A percentile compares a stretch with the other conserved stretches of the same genome.
These are phyloP conservation scores for Cicer chorassanicum DNA, from an alignment of 306 rosid genomes.

Conservation along the genomic window DNA sequence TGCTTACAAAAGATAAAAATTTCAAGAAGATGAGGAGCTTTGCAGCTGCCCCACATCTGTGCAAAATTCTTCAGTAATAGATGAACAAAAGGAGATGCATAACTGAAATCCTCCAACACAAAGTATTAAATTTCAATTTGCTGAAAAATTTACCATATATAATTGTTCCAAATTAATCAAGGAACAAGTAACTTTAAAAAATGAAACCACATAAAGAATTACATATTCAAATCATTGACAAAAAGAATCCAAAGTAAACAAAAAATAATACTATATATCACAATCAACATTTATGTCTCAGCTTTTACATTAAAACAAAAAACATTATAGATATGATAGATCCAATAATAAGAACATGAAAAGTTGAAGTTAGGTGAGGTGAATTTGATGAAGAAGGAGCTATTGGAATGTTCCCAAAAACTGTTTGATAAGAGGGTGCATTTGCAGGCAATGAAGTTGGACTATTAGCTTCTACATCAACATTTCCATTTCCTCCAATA, in stretches of 20 bases:
- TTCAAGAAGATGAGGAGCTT: no score
- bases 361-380: constrained; percentile 31
- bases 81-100: constrained; percentile 19
- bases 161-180: constrained; percentile 23
- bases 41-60: constrained; percentile 3
- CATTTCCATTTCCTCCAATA: constrained; percentile 47
- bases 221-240: constrained; percentile 25
- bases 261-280: background rate
- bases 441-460: constrained; percentile 59
- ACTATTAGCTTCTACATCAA: constrained; percentile 47
- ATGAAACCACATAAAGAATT: constrained; percentile 12
- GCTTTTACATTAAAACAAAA: constrained; percentile 44
- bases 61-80: background rate
- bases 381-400: constrained; percentile 55
- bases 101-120: constrained; percentile 12
- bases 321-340: constrained; percentile 35
- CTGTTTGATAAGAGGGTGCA: constrained; percentile 80
- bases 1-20: no score
- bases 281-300: background rate
- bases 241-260: constrained; percentile 28
- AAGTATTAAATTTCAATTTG: constrained; percentile 20
- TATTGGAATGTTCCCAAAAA: constrained; percentile 75
- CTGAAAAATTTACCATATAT: constrained; percentile 20
- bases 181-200: constrained; percentile 14
- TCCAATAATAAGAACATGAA: constrained; percentile 50